A percentile compares a stretch with the other conserved stretches of the same genome.
These are phyloP conservation scores for Clonostachys byssicola DNA, from an alignment of 2,329 filamentous ascomycete genomes.

Conservation along the genomic window DNA sequence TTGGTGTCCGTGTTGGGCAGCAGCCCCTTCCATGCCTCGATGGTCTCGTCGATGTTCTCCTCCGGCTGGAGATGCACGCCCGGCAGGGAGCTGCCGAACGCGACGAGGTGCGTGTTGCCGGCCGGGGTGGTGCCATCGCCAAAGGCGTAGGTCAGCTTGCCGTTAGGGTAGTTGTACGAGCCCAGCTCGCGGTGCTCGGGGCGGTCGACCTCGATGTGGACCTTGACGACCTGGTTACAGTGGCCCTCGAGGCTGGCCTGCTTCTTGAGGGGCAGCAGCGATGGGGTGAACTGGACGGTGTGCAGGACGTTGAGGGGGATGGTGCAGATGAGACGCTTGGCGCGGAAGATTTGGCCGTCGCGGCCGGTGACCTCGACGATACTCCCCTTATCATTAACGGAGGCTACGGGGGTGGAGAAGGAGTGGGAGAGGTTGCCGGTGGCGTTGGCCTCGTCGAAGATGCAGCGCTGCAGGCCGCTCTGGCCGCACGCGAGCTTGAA, in stretches of 20 bases:
- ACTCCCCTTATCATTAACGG: not conserved
- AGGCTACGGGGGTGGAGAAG: slow-evolving; percentile 14
- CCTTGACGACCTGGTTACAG: slow-evolving; percentile 7
- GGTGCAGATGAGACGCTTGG: slow-evolving; percentile 14
- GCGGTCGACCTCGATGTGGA: slow-evolving; percentile 9
- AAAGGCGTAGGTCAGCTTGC: slow-evolving; percentile 8
- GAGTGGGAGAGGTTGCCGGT: slow-evolving; percentile 13
- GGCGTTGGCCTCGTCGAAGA: slow-evolving; percentile 16
- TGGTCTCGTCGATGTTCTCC: slow-evolving; percentile 25
- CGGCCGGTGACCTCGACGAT: not conserved
- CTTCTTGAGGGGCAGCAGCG: not conserved
- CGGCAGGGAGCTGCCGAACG: slow-evolving; percentile 1
- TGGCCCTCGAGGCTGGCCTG: slow-evolving; percentile 3
- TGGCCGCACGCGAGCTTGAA: slow-evolving; percentile 22
- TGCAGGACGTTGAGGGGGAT: slow-evolving; percentile 9
- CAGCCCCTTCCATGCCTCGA: slow-evolving; percentile 23
- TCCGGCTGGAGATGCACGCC: slow-evolving; percentile 38
- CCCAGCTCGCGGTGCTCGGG: slow-evolving; percentile 5
- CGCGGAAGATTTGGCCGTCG: slow-evolving; percentile 6
- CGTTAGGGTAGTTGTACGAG: slow-evolving; percentile 6
- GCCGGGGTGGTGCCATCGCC: slow-evolving; percentile 5
- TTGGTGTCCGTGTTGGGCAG: slow-evolving; percentile 14
- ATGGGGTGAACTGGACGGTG: slow-evolving; percentile 1
- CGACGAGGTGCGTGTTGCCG: not conserved
- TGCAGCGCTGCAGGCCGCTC: slow-evolving; percentile 13